Conservation (phyloP, 1,284 basidiomycete genomes). For the Ganoderma leucocontextum region DNA sequence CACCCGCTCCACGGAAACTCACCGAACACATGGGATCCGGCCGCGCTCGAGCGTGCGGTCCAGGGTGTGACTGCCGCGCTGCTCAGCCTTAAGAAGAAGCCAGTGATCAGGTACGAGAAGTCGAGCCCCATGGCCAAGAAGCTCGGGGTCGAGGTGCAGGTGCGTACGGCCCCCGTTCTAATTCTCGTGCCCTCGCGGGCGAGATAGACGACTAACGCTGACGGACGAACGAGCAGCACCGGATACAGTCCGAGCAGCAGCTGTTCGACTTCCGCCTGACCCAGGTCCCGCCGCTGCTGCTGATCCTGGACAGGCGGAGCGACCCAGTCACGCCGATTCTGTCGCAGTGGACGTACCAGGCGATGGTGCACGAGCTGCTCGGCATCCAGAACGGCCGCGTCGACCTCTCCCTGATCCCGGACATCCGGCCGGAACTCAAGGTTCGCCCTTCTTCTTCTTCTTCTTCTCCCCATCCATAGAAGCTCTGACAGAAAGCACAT, state of each 20-base stretch:
- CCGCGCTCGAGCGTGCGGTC: constrained; percentile 81
- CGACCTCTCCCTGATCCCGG: constrained; percentile 85
- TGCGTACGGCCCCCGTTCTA: constrained; percentile 43
- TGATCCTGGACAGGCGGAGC: constrained; percentile 91
- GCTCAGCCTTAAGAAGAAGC: constrained; percentile 96
- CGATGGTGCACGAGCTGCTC: constrained; percentile 98
- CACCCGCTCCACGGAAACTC: constrained; percentile 76
- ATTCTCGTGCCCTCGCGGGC: background rate
- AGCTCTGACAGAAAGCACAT: background rate
- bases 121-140: constrained; percentile 94
- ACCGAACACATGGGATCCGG: constrained; percentile 71
- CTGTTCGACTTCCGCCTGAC: constrained; percentile 84
- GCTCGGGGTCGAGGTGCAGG: constrained; percentile 87
- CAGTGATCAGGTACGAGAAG: constrained; percentile 92
- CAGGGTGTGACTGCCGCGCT: constrained; percentile 90
- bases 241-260: constrained; percentile 73
- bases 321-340: constrained; percentile 98
- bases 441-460: constrained; percentile 47
- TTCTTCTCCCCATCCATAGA: background rate
- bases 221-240: constrained; percentile 56
- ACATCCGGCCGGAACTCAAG: constrained; percentile 86
- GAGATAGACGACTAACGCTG: background rate
- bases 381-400: constrained; percentile 96
- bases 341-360: constrained; percentile 99
- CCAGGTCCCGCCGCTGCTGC: constrained; percentile 76